phyloP scores from a whole-genome alignment of 306 rosid species.

The Vicia sativa region DNA sequence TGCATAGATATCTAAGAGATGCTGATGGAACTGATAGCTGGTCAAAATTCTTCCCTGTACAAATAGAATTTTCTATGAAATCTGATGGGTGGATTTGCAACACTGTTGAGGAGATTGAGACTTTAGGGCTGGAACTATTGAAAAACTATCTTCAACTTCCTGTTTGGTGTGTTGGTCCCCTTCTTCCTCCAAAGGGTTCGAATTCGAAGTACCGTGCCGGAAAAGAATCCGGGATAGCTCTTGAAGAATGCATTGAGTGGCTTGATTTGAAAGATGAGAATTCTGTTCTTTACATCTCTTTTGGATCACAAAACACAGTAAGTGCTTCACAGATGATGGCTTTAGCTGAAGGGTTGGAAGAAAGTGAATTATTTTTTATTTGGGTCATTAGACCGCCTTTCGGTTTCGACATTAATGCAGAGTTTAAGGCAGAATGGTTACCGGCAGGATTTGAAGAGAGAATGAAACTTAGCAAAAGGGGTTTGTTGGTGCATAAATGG shows the following conservation, averaged over 20 bases:
- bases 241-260: conserved; percentile 59
- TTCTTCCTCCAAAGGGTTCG: conserved; percentile 41
- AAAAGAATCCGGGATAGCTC: conserved; percentile 52
- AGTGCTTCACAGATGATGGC: conserved; percentile 65
- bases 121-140: conserved; percentile 57
- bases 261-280: conserved; percentile 41
- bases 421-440: conserved; percentile 58
- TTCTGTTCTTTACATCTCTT: conserved; percentile 73
- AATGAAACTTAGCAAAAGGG: conserved; percentile 41
- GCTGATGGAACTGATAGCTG: conserved; percentile 67
- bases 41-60: conserved; percentile 53
- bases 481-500: conserved; percentile 66
- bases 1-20: conserved; percentile 46
- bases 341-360: conserved; percentile 68
- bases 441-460: conserved; percentile 71
- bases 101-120: conserved; percentile 68
- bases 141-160: conserved; percentile 48
- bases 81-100: conserved; percentile 73
- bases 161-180: conserved; percentile 63
- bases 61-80: conserved; percentile 36
- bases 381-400: conserved; percentile 82
- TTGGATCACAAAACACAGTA: conserved; percentile 87
- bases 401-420: conserved; percentile 59
- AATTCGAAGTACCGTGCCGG: conserved; percentile 47
- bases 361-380: conserved; percentile 53